Conservation (phyloP, 225 moss, liverwort and hornwort genomes). For the Polytrichum formosum region DNA sequence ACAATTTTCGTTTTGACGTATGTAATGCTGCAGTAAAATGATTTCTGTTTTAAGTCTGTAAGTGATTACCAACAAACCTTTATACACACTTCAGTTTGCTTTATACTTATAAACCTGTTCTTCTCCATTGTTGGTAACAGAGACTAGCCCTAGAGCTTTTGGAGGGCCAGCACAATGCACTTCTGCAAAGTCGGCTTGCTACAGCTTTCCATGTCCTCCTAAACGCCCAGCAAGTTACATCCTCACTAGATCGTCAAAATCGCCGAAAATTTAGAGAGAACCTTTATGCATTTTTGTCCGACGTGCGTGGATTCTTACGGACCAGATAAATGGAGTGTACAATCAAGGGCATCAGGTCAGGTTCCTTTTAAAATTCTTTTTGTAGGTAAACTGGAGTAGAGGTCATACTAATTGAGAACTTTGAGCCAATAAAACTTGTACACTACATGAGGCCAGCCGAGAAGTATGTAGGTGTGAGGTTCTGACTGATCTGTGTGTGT, state of each 20-base stretch:
- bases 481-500: constrained; percentile 32
- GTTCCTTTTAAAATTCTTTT: constrained; percentile 29
- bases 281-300: constrained; percentile 85
- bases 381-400: constrained; percentile 31
- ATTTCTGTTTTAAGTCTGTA: no score
- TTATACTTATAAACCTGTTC: background rate
- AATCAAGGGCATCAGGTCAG: constrained; percentile 21
- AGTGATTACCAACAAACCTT: no score
- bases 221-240: constrained; percentile 97
- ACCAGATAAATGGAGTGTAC: constrained; percentile 64
- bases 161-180: constrained; percentile 79
- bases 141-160: constrained; percentile 89
- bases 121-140: constrained; percentile 32
- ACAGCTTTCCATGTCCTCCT: constrained; percentile 93
- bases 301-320: constrained; percentile 95
- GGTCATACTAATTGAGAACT: constrained; percentile 36
- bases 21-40: no score
- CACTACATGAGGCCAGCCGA: constrained; percentile 49
- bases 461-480: constrained; percentile 38
- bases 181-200: constrained; percentile 89
- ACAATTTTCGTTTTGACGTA: no score
- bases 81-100: no score
- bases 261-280: constrained; percentile 98
- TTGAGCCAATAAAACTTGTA: constrained; percentile 60
- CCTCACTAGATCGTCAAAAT: constrained; percentile 90